A percentile compares a stretch with the other conserved stretches of the same genome.
These are phyloP conservation scores for Leptoxyphium fumago DNA, from an alignment of 2,329 filamentous ascomycete species.

Conservation along the genomic window DNA sequence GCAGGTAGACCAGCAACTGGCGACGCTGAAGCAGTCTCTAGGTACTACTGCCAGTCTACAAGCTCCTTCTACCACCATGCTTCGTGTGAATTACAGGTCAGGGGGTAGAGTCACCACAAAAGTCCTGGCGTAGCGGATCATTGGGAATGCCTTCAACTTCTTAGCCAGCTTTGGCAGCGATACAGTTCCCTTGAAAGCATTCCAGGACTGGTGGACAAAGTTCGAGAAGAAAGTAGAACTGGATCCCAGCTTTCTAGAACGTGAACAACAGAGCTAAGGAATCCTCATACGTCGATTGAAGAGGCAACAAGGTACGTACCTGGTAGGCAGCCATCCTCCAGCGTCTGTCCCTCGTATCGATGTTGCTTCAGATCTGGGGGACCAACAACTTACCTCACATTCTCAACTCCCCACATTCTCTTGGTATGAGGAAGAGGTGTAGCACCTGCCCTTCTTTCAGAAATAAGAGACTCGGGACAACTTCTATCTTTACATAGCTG, in stretches of 20 bases:
- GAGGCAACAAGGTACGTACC: too few species aligned
- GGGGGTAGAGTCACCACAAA: slow-evolving; percentile 45
- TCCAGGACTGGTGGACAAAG: slow-evolving; percentile 96
- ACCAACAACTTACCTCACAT: too few species aligned
- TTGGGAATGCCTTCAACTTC: slow-evolving; percentile 95
- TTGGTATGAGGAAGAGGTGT: too few species aligned
- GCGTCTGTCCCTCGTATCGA: too few species aligned
- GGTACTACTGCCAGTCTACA: slow-evolving; percentile 16
- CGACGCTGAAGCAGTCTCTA: slow-evolving; percentile 38
- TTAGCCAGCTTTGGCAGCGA: slow-evolving; percentile 78
- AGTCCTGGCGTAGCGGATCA: slow-evolving; percentile 78
- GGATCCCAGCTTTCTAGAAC: slow-evolving; percentile 81
- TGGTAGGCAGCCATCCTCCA: too few species aligned
- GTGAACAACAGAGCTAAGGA: slow-evolving; percentile 32
- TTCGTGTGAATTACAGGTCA: slow-evolving; percentile 12
- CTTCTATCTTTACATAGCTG: too few species aligned
- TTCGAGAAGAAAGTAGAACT: slow-evolving; percentile 76
- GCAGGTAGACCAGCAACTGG: slow-evolving; percentile 56
- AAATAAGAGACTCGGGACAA: too few species aligned
- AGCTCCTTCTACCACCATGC: slow-evolving; percentile 19
- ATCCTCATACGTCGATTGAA: too few species aligned
- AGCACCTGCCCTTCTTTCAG: too few species aligned
- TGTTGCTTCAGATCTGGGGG: too few species aligned
- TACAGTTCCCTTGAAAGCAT: slow-evolving; percentile 83
- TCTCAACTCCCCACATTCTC: too few species aligned